These are phyloP conservation scores for Arthromyces matolae DNA, from an alignment of 768 basidiomycete genomes.

Conservation along the genomic window DNA sequence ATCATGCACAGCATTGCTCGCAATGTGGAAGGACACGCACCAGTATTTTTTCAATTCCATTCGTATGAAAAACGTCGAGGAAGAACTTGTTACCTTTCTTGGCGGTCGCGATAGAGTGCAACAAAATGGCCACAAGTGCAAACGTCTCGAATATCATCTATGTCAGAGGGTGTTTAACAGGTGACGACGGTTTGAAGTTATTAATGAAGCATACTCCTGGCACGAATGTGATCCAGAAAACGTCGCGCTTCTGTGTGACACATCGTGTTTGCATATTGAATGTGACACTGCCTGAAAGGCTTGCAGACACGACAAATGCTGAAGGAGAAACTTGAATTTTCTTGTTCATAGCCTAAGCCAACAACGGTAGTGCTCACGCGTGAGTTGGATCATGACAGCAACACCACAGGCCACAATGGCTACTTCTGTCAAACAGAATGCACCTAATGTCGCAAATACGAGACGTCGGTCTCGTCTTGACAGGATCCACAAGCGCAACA, in stretches of 20 bases:
- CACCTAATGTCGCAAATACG: conserved; percentile 24
- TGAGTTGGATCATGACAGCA: conserved; percentile 23
- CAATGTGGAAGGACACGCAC: background rate
- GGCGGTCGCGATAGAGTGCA: background rate
- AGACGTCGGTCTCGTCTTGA: conserved; percentile 27
- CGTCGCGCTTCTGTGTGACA: background rate
- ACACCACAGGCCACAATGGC: conserved; percentile 18
- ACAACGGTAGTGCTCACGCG: too few species aligned
- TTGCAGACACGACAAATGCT: background rate
- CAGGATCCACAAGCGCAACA: conserved; percentile 37
- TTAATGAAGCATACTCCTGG: conserved; percentile 1
- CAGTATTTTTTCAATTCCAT: background rate
- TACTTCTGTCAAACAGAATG: conserved; percentile 29
- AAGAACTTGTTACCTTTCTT: background rate
- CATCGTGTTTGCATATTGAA: background rate
- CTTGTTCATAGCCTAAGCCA: too few species aligned
- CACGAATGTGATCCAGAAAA: conserved; percentile 7
- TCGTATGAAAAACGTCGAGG: background rate
- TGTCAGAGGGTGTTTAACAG: background rate
- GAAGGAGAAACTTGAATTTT: too few species aligned
- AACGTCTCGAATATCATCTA: conserved; percentile 11
- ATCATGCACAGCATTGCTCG: background rate
- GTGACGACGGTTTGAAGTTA: background rate
- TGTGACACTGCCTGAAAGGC: background rate
- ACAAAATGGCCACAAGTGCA: background rate